Percentiles rank a stretch among this genome's conserved stretches.
phyloP scores from a whole-genome alignment of 805 yeast species.

The Ogataea chonburiensis region DNA sequence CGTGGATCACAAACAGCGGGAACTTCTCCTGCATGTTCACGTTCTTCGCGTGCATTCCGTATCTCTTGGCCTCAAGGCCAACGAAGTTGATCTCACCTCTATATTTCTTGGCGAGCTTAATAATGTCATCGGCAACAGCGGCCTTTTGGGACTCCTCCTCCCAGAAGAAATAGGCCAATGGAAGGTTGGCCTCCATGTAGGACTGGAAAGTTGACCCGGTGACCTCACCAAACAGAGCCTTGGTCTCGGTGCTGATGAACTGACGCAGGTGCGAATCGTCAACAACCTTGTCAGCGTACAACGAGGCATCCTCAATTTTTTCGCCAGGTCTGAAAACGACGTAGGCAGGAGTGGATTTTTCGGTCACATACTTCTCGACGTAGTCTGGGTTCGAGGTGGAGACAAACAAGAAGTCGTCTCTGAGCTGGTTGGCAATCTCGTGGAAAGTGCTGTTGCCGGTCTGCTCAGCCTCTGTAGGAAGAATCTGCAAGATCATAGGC shows the following conservation, averaged over 20 bases:
- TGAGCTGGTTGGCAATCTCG: slow-evolving; percentile 58
- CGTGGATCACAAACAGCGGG: slow-evolving; percentile 91
- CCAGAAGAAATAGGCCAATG: slow-evolving; percentile 88
- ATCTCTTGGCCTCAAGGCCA: slow-evolving; percentile 77
- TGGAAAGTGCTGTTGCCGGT: slow-evolving; percentile 57
- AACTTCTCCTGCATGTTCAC: slow-evolving; percentile 80
- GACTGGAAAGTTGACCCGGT: slow-evolving; percentile 72
- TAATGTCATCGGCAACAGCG: slow-evolving; percentile 50
- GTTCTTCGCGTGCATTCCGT: slow-evolving; percentile 83
- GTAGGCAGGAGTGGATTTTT: slow-evolving; percentile 39
- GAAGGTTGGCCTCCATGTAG: slow-evolving; percentile 70
- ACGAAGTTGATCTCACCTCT: slow-evolving; percentile 85
- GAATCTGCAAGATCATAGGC: slow-evolving; percentile 56
- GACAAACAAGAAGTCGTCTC: slow-evolving; percentile 65
- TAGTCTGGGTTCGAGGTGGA: slow-evolving; percentile 41
- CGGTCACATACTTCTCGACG: slow-evolving; percentile 35
- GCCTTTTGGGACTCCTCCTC: slow-evolving; percentile 64
- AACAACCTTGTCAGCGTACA: slow-evolving; percentile 38
- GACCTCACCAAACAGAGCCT: slow-evolving; percentile 87
- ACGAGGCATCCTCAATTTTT: slow-evolving; percentile 48
- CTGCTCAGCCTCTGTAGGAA: slow-evolving; percentile 33
- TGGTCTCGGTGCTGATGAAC: slow-evolving; percentile 60
- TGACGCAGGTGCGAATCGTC: slow-evolving; percentile 39
- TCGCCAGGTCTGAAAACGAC: slow-evolving; percentile 48
- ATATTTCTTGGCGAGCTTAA: slow-evolving; percentile 65